Evolutionary conservation across 768 basidiomycete species (phyloP).

Genomic region (Leccinum ochraceum): DNA sequence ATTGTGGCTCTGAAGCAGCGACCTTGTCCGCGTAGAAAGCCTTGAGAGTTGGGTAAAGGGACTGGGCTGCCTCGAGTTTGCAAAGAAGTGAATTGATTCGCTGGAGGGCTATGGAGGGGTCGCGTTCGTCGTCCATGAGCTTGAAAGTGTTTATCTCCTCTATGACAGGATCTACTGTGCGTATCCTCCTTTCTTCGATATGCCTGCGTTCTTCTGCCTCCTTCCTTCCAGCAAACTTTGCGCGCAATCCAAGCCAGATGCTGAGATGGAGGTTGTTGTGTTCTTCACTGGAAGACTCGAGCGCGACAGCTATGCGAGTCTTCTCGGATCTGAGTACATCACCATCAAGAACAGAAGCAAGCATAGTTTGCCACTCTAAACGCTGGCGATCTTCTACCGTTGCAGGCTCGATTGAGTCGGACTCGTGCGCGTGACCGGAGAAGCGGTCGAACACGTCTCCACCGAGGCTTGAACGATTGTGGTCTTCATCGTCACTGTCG

Average conservation of each 20-base stretch:
- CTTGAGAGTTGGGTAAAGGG: constrained; percentile 83
- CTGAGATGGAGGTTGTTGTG: constrained; percentile 65
- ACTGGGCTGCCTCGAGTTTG: constrained; percentile 79
- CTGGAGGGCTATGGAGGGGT: constrained; percentile 49
- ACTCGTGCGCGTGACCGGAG: constrained; percentile 55
- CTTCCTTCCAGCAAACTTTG: constrained; percentile 76
- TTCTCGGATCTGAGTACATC: constrained; percentile 96
- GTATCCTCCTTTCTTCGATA: constrained; percentile 80
- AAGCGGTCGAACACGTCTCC: constrained; percentile 52
- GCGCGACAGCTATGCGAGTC: constrained; percentile 81
- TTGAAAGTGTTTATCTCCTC: constrained; percentile 81
- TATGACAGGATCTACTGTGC: constrained; percentile 79
- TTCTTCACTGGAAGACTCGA: constrained; percentile 69
- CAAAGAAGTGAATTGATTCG: constrained; percentile 67
- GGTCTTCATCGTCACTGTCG: constrained; percentile 76
- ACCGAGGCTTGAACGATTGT: constrained; percentile 41
- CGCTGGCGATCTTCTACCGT: constrained; percentile 78
- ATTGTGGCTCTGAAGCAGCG: constrained; percentile 58
- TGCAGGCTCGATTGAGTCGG: constrained; percentile 64
- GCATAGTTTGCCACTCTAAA: constrained; percentile 94
- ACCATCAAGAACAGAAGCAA: constrained; percentile 89
- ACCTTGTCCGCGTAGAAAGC: constrained; percentile 81
- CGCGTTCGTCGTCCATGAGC: constrained; percentile 44
- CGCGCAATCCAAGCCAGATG: constrained; percentile 90
- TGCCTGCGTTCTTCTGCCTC: constrained; percentile 80